These are phyloP conservation scores for Dovyalis caffra DNA, from an alignment of 345 rosid species.

Conservation along the genomic window DNA sequence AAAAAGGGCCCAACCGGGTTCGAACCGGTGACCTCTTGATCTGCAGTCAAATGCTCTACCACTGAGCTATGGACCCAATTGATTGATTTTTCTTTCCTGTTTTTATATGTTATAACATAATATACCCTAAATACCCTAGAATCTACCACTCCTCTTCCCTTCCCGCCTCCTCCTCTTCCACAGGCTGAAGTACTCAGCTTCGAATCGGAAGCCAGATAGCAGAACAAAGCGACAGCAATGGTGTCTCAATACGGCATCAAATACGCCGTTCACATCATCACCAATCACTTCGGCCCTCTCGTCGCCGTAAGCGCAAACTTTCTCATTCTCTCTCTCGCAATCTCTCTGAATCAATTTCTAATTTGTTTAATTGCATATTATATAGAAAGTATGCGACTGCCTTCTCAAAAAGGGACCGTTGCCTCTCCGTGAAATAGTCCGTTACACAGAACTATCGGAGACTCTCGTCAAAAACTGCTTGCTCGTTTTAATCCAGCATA, in stretches of 20 bases:
- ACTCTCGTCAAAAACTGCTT: slow-evolving; percentile 60
- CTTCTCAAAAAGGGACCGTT: slow-evolving; percentile 69
- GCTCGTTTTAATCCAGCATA: slow-evolving; percentile 75
- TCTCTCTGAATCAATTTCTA: neutral
- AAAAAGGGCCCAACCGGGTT: slow-evolving; percentile 37
- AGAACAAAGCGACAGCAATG: slow-evolving; percentile 17
- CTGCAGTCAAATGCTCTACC: slow-evolving; percentile 41
- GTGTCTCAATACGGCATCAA: slow-evolving; percentile 53
- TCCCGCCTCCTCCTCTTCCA: neutral
- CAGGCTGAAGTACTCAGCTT: too few species aligned
- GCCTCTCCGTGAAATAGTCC: slow-evolving; percentile 42
- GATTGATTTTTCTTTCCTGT: too few species aligned
- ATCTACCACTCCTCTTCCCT: neutral
- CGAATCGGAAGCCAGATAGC: too few species aligned
- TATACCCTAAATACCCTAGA: too few species aligned
- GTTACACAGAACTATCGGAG: slow-evolving; percentile 41
- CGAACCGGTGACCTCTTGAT: slow-evolving; percentile 37
- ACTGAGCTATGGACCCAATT: slow-evolving; percentile 35
- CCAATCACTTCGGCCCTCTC: slow-evolving; percentile 72
- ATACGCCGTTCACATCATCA: slow-evolving; percentile 68
- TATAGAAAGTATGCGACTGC: slow-evolving; percentile 84
- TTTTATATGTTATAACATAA: too few species aligned
- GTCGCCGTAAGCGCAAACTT: slow-evolving; percentile 48
- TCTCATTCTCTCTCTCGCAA: neutral
- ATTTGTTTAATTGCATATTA: neutral